These are phyloP conservation scores for Paragyromitra xinjiangensis DNA, from an alignment of 495 filamentous ascomycete genomes.

Conservation along the genomic window DNA sequence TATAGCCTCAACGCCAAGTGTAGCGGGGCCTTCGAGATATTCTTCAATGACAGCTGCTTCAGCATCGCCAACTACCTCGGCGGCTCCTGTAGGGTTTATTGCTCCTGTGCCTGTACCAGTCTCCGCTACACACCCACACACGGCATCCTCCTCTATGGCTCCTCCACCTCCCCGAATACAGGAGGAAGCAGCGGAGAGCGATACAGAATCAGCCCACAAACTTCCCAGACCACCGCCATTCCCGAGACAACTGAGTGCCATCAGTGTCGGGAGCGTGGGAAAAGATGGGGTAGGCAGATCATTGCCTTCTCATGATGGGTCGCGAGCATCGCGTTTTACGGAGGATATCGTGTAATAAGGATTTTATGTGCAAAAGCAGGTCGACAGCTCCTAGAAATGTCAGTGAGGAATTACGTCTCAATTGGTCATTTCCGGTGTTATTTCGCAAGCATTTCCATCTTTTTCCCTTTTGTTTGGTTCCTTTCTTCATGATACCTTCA, in stretches of 20 bases:
- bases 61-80: slow-evolving; percentile 44
- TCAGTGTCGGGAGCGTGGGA: slow-evolving; percentile 47
- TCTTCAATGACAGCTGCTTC: slow-evolving; percentile 47
- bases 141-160: slow-evolving; percentile 40
- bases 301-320: slow-evolving; percentile 57
- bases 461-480: slow-evolving; percentile 26
- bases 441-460: slow-evolving; percentile 25
- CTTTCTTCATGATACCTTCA: slow-evolving; percentile 48
- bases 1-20: slow-evolving; percentile 44
- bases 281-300: slow-evolving; percentile 57
- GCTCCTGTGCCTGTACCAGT: slow-evolving; percentile 32
- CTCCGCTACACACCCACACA: slow-evolving; percentile 23
- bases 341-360: slow-evolving; percentile 56
- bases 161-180: slow-evolving; percentile 50
- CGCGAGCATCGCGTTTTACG: slow-evolving; percentile 56
- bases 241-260: slow-evolving; percentile 48
- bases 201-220: slow-evolving; percentile 42
- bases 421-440: slow-evolving; percentile 45
- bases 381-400: slow-evolving; percentile 26
- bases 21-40: slow-evolving; percentile 53
- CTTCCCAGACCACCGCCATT: slow-evolving; percentile 32
- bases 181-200: slow-evolving; percentile 39
- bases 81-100: slow-evolving; percentile 38
- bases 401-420: slow-evolving; percentile 27
- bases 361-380: slow-evolving; percentile 41